A percentile compares a stretch with the other conserved stretches of the same genome.
Conservation (phyloP, 2,329 filamentous ascomycete species). For the Tolypocladium amazonense region DNA sequence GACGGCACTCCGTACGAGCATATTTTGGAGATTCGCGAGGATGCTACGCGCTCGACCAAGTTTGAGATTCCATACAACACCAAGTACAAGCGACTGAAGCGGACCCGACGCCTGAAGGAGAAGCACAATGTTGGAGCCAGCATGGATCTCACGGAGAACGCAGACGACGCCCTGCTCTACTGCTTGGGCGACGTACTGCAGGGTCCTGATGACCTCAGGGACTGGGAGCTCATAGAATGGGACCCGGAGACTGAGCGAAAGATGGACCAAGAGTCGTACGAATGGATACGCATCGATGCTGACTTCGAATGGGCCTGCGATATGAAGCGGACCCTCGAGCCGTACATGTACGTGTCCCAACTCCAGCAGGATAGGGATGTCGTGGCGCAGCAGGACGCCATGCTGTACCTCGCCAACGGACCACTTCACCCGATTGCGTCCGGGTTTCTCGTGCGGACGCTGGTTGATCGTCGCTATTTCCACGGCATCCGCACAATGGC, state of each 20-base stretch:
- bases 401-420: constrained; percentile 59
- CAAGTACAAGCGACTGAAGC: constrained; percentile 94
- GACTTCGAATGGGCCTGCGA: constrained; percentile 97
- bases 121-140: constrained; percentile 47
- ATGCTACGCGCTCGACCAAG: constrained; percentile 59
- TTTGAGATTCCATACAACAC: constrained; percentile 98
- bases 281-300: constrained; percentile 96
- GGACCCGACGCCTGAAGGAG: constrained; percentile 74
- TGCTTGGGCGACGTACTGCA: constrained; percentile 87
- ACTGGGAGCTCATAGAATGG: constrained; percentile 87
- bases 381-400: constrained; percentile 70
- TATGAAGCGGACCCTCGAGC: constrained; percentile 70
- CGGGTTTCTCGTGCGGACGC: constrained; percentile 77
- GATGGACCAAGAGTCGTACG: constrained; percentile 94
- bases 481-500: constrained; percentile 86
- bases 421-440: constrained; percentile 73
- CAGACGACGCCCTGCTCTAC: constrained; percentile 78
- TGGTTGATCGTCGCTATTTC: constrained; percentile 88
- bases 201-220: constrained; percentile 64
- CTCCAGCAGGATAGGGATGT: constrained; percentile 95
- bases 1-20: constrained; percentile 98
- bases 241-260: constrained; percentile 74
- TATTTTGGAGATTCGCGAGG: constrained; percentile 89
- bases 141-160: constrained; percentile 48
- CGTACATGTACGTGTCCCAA: constrained; percentile 97